These are phyloP conservation scores for Adansonia grandidieri DNA, from an alignment of 441 rosid genomes.

Conservation along the genomic window DNA sequence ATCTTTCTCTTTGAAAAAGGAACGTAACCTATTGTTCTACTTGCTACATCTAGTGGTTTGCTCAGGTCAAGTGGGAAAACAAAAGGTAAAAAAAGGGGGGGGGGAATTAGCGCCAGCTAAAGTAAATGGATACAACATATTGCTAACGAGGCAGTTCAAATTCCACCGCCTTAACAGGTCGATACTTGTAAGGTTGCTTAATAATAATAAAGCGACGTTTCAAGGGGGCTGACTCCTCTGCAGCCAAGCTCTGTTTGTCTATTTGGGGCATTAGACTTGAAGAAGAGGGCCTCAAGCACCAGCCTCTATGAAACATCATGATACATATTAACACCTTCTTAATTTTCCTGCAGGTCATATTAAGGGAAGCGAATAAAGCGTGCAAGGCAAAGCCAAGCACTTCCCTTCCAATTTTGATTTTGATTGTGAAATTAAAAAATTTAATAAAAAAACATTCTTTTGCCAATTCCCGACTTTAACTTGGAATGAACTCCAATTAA, in stretches of 20 bases:
- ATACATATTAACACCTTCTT: conserved; percentile 63
- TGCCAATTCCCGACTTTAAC: too few species aligned
- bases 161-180: conserved; percentile 78
- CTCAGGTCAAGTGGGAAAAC: too few species aligned
- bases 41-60: too few species aligned
- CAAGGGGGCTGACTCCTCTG: conserved; percentile 43
- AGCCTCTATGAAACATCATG: conserved; percentile 55
- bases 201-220: conserved; percentile 44
- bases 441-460: too few species aligned
- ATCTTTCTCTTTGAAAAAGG: too few species aligned
- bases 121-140: conserved; percentile 38
- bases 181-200: conserved; percentile 68
- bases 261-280: conserved; percentile 72
- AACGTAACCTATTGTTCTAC: too few species aligned
- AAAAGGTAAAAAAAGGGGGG: too few species aligned
- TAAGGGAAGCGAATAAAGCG: conserved; percentile 69
- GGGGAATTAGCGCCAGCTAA: too few species aligned
- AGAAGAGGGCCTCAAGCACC: conserved; percentile 82
- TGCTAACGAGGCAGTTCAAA: conserved; percentile 75
- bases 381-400: conserved; percentile 42
- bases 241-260: conserved; percentile 52
- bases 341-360: conserved; percentile 75
- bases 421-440: too few species aligned
- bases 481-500: too few species aligned
- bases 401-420: conserved; percentile 45